Conservation (phyloP, 2,329 filamentous ascomycete species). For the Aspergillus unguis region DNA sequence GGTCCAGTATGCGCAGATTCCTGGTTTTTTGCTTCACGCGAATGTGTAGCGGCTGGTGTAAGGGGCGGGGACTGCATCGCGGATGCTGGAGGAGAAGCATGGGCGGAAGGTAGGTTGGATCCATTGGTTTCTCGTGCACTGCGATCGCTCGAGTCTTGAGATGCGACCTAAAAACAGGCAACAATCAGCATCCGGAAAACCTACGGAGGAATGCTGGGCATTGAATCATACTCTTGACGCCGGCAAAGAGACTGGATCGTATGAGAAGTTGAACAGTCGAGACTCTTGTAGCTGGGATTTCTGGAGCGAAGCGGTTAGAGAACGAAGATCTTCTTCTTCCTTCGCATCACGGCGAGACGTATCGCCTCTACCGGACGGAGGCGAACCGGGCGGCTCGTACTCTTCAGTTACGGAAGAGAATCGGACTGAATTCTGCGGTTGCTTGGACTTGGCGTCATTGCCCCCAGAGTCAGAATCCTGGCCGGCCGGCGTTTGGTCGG, state of each 20-base stretch:
- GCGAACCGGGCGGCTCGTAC: conserved; percentile 53
- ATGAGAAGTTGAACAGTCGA: conserved; percentile 81
- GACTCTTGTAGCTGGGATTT: conserved; percentile 74
- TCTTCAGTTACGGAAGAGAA: conserved; percentile 70
- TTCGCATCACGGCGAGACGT: conserved; percentile 27
- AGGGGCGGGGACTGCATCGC: conserved; percentile 84
- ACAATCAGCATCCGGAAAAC: not conserved
- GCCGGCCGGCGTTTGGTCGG: conserved; percentile 22
- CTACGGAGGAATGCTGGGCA: not conserved
- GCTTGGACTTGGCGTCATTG: conserved; percentile 29
- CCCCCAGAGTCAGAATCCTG: conserved; percentile 24
- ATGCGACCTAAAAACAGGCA: conserved; percentile 36
- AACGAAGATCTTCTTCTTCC: conserved; percentile 63
- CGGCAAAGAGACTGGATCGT: conserved; percentile 86
- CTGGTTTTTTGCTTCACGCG: conserved; percentile 48
- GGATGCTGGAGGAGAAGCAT: conserved; percentile 63
- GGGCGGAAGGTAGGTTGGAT: conserved; percentile 63
- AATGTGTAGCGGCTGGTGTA: conserved; percentile 75
- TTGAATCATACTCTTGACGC: conserved; percentile 39
- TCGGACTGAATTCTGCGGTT: conserved; percentile 53
- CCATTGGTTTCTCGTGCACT: conserved; percentile 57
- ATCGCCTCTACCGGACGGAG: conserved; percentile 21
- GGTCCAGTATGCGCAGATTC: conserved; percentile 25
- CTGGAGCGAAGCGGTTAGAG: conserved; percentile 69
- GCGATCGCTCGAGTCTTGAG: conserved; percentile 59